phyloP scores from a whole-genome alignment of 148 eudicot species.

The Drosera capensis region DNA sequence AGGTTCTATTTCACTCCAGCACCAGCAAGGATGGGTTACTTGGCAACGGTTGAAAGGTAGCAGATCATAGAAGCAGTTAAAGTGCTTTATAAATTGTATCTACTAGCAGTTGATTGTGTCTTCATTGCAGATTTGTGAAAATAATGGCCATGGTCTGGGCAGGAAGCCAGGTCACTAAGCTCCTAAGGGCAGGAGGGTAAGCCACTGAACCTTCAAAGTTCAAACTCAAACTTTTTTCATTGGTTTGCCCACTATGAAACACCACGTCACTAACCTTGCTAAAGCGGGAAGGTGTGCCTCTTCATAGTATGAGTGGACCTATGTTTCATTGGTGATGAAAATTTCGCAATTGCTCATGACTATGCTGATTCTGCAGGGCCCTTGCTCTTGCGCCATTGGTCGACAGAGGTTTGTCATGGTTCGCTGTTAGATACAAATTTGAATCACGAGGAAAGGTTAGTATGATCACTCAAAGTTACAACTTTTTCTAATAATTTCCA shows the following conservation, averaged over 20 bases:
- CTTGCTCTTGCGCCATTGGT: constrained; percentile 74
- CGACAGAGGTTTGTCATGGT: constrained; percentile 54
- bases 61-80: background rate
- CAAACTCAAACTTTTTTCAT: no score
- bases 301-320: no score
- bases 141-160: constrained; percentile 99
- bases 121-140: constrained; percentile 48
- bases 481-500: background rate
- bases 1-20: constrained; percentile 76
- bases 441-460: constrained; percentile 53
- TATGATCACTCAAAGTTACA: background rate
- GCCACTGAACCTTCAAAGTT: constrained; percentile 6
- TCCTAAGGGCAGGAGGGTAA: constrained; percentile 82
- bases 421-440: constrained; percentile 43
- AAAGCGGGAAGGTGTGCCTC: no score
- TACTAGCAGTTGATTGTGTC: constrained; percentile 2
- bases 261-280: no score
- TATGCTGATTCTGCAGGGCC: constrained; percentile 36
- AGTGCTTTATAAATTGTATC: no score
- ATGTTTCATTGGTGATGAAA: background rate
- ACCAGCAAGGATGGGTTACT: constrained; percentile 76
- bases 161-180: constrained; percentile 93
- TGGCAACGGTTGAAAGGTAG: constrained; percentile 53
- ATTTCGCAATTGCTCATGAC: background rate
- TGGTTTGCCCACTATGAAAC: no score